These are phyloP conservation scores for Saccharomyces hybrid DNA, from an alignment of 1,139 yeast species.

Conservation along the genomic window DNA sequence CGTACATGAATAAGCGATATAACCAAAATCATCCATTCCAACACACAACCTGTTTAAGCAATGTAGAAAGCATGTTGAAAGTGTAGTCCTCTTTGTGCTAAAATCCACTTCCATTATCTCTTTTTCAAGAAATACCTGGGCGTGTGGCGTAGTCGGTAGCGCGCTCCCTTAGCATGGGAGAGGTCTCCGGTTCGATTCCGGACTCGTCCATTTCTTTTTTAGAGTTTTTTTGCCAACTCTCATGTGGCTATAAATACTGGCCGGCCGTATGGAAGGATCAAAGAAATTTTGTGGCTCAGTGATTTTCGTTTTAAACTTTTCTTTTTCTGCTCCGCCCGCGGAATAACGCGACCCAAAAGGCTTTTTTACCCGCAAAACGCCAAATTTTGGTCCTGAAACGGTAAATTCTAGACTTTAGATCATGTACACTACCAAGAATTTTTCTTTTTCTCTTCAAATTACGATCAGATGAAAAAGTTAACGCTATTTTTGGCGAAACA, in stretches of 20 bases:
- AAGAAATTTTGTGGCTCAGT: background rate
- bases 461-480: background rate
- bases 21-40: no score
- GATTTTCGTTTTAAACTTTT: background rate
- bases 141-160: conserved; percentile 93
- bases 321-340: background rate
- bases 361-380: background rate
- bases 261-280: no score
- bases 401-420: background rate
- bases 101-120: no score
- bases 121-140: conserved; percentile 35
- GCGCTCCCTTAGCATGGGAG: conserved; percentile 88
- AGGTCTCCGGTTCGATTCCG: conserved; percentile 90
- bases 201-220: conserved; percentile 53
- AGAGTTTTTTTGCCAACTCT: no score
- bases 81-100: no score
- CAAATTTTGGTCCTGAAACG: background rate
- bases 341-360: background rate
- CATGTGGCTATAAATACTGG: no score
- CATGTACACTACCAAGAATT: background rate
- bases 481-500: background rate
- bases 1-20: no score
- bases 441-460: background rate
- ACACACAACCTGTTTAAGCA: no score
- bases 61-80: no score